phyloP scores from a whole-genome alignment of 306 rosid genomes.

The Lupinus albus region DNA sequence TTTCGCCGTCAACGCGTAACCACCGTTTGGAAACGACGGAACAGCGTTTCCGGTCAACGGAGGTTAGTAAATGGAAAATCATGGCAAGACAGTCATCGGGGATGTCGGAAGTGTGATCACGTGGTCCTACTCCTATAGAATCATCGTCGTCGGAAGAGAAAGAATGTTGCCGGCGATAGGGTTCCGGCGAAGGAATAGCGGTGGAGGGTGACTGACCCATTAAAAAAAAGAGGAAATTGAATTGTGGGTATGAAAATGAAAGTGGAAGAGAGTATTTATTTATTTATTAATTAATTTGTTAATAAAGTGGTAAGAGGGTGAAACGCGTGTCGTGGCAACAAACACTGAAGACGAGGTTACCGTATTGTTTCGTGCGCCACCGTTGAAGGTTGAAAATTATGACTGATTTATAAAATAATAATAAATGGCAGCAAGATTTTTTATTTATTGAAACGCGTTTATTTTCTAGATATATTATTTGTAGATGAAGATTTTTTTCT shows the following conservation, averaged over 20 bases:
- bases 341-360: not conserved
- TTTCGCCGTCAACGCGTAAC: constrained; percentile 73
- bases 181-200: constrained; percentile 40
- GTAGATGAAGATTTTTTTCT: too few species aligned
- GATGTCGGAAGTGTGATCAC: constrained; percentile 57
- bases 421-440: too few species aligned
- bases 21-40: constrained; percentile 71
- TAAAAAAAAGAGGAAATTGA: not conserved
- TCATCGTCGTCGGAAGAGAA: constrained; percentile 28
- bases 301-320: not conserved
- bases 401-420: too few species aligned
- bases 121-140: not conserved
- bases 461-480: too few species aligned
- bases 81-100: constrained; percentile 75
- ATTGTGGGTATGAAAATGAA: not conserved
- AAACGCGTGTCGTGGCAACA: not conserved
- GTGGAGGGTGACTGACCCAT: constrained; percentile 83
- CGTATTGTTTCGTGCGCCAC: not conserved
- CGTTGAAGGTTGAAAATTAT: too few species aligned
- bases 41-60: constrained; percentile 63
- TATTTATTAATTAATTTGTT: too few species aligned
- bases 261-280: not conserved
- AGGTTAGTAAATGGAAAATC: constrained; percentile 56
- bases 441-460: too few species aligned
- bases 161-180: constrained; percentile 23